A percentile compares a stretch with the other conserved stretches of the same genome.
phyloP scores from a whole-genome alignment of 116 monocot species.

The Iris pallida region DNA sequence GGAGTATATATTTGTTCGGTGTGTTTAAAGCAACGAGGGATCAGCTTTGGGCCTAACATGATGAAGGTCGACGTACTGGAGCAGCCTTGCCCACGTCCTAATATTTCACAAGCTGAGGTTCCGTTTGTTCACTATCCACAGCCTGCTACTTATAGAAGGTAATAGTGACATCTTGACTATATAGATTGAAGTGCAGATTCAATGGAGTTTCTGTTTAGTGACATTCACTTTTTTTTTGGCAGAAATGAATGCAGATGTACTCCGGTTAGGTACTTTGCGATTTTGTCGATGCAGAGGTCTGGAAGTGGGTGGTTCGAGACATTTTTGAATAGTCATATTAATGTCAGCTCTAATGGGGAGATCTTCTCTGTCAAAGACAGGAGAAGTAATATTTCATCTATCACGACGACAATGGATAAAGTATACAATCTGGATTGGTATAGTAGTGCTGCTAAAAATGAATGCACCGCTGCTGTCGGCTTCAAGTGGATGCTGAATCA shows the following conservation, averaged over 20 bases:
- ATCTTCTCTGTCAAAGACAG: conserved; percentile 46
- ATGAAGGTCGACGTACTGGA: conserved; percentile 7
- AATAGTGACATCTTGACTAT: not conserved
- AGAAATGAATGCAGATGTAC: conserved; percentile 44
- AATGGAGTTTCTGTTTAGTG: not conserved
- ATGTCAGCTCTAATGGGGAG: conserved; percentile 51
- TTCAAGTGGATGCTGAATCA: conserved; percentile 63
- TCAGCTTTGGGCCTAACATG: conserved; percentile 5
- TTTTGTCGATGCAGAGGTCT: conserved; percentile 47
- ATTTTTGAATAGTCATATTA: conserved; percentile 47
- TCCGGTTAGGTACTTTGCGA: conserved; percentile 39
- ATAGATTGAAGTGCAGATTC: not conserved
- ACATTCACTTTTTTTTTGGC: conserved; percentile 7
- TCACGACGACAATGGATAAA: conserved; percentile 28
- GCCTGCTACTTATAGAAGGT: conserved; percentile 39
- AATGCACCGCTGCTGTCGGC: conserved; percentile 48
- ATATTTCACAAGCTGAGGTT: conserved; percentile 18
- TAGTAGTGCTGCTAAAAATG: conserved; percentile 51
- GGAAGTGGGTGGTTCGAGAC: conserved; percentile 61
- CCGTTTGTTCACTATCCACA: conserved; percentile 34
- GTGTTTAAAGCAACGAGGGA: conserved; percentile 34
- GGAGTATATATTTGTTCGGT: conserved; percentile 39
- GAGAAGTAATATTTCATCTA: conserved; percentile 31
- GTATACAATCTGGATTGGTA: conserved; percentile 47
- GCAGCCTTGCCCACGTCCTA: conserved; percentile 18